Evolutionary conservation across 306 rosid species (phyloP).

Genomic region (Abrus pulchellus): DNA sequence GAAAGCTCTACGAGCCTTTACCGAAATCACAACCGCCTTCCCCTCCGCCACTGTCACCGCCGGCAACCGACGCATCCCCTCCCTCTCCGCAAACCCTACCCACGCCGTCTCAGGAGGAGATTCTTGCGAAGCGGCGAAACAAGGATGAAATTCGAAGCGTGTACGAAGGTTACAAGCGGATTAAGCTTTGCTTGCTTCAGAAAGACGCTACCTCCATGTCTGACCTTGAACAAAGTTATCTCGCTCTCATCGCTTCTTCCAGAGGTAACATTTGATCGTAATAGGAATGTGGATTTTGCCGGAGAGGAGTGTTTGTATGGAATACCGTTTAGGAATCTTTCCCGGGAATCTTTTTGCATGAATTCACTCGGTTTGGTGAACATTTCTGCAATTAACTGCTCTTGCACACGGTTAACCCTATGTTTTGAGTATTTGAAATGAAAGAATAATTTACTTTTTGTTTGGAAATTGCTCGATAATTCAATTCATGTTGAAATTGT

Average conservation of each 20-base stretch:
- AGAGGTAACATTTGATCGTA: constrained; percentile 49
- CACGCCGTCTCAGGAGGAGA: constrained; percentile 60
- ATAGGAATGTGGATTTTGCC: constrained; percentile 6
- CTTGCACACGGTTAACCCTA: not conserved
- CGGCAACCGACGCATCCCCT: constrained; percentile 10
- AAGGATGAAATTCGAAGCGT: constrained; percentile 55
- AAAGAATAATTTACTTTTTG: not conserved
- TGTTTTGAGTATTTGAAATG: not conserved
- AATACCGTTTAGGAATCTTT: not conserved
- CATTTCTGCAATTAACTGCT: constrained; percentile 18
- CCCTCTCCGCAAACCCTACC: constrained; percentile 53
- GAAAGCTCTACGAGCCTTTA: constrained; percentile 41
- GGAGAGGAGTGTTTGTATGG: constrained; percentile 1
- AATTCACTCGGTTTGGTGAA: constrained; percentile 9
- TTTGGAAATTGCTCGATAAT: constrained; percentile 26
- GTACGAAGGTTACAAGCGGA: constrained; percentile 49
- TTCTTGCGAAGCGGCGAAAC: constrained; percentile 54
- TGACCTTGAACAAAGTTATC: constrained; percentile 58
- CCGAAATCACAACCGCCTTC: constrained; percentile 38
- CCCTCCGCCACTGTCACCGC: constrained; percentile 32
- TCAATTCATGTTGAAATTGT: not conserved
- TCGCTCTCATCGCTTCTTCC: constrained; percentile 62
- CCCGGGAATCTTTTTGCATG: not conserved
- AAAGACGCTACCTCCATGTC: constrained; percentile 33
- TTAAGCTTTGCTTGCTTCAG: constrained; percentile 44